These are phyloP conservation scores for Leccinum imitatum DNA, from an alignment of 768 basidiomycete genomes.

Conservation along the genomic window DNA sequence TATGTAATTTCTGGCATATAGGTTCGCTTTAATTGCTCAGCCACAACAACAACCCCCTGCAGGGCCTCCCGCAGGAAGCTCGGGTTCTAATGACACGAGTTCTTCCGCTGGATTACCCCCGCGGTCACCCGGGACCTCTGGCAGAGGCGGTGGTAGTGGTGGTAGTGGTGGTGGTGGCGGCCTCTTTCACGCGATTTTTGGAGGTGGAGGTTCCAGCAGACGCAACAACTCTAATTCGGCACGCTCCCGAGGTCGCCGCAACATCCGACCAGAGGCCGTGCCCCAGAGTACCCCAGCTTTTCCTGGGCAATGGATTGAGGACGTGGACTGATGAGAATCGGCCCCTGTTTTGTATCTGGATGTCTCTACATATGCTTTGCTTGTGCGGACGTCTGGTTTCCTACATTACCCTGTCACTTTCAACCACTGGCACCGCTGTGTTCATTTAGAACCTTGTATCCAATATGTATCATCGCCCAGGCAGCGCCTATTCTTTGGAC, in stretches of 20 bases:
- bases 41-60: conserved; percentile 41
- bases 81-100: conserved; percentile 13
- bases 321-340: conserved; percentile 28
- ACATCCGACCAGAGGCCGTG: not conserved
- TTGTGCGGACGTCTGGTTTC: conserved; percentile 4
- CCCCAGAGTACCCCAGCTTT: conserved; percentile 23
- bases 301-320: conserved; percentile 36
- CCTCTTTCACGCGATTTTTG: conserved; percentile 33
- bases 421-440: conserved; percentile 10
- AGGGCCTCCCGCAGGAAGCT: conserved; percentile 26
- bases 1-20: conserved; percentile 28
- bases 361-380: not conserved
- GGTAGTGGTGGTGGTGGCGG: conserved; percentile 10
- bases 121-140: conserved; percentile 20
- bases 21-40: conserved; percentile 68
- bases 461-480: not conserved
- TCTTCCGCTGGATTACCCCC: conserved; percentile 19
- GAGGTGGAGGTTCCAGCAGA: conserved; percentile 23
- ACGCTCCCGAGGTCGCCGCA: conserved; percentile 14
- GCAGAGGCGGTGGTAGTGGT: conserved; percentile 14
- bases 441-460: conserved; percentile 24
- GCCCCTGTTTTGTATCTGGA: not conserved
- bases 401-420: conserved; percentile 12
- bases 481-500: not conserved
- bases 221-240: conserved; percentile 12